A percentile compares a stretch with the other conserved stretches of the same genome.
These are phyloP conservation scores for Cytauxzoon felis DNA, from an alignment of 169 alveolate species.

Conservation along the genomic window DNA sequence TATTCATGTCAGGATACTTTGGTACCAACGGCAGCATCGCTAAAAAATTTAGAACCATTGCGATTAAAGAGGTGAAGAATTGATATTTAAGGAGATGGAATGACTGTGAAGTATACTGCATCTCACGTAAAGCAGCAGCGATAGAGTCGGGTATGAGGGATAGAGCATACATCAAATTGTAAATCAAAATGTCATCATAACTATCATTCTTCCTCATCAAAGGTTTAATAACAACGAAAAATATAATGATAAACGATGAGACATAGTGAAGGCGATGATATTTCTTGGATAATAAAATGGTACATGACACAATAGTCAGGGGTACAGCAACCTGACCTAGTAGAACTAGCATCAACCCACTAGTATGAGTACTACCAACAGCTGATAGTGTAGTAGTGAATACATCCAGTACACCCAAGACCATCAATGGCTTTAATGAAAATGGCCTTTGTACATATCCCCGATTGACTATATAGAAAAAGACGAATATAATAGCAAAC, in stretches of 20 bases:
- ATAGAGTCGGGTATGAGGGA: slow-evolving; percentile 50
- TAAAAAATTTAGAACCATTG: slow-evolving; percentile 28
- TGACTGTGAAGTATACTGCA: slow-evolving; percentile 36
- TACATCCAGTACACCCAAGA: slow-evolving; percentile 34
- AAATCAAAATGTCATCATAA: slow-evolving; percentile 14
- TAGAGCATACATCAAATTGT: slow-evolving; percentile 30
- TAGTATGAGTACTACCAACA: slow-evolving; percentile 52
- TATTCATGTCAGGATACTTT: slow-evolving; percentile 12
- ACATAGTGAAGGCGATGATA: slow-evolving; percentile 52
- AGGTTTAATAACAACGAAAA: slow-evolving; percentile 40
- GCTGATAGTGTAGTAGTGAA: slow-evolving; percentile 33
- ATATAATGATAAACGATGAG: slow-evolving; percentile 23
- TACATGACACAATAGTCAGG: slow-evolving; percentile 54
- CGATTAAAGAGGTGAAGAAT: slow-evolving; percentile 7
- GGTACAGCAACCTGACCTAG: slow-evolving; percentile 55
- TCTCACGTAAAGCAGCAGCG: slow-evolving; percentile 53
- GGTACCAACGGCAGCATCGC: slow-evolving; percentile 1
- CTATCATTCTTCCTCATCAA: slow-evolving; percentile 3
- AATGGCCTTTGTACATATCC: slow-evolving; percentile 52
- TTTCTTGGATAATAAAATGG: slow-evolving; percentile 18
- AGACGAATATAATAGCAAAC: not conserved
- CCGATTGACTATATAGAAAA: slow-evolving; percentile 5
- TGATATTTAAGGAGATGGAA: slow-evolving; percentile 57
- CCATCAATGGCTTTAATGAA: slow-evolving; percentile 14
- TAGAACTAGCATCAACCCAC: slow-evolving; percentile 53